Conservation (phyloP, 2,329 filamentous ascomycete genomes). For the Alternaria sp. region DNA sequence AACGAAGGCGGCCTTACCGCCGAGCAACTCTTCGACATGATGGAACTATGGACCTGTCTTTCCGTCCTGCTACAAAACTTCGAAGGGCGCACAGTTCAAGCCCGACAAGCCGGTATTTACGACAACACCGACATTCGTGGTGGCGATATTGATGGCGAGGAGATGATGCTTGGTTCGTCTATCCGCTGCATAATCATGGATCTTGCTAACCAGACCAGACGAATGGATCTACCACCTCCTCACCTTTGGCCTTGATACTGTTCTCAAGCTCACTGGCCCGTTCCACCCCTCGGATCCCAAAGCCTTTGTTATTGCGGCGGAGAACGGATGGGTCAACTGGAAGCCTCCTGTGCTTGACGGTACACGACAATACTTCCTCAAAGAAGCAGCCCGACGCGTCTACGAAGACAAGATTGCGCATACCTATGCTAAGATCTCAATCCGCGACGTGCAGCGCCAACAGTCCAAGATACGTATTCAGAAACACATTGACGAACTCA, state of each 20-base stretch:
- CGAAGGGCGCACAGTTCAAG: slow-evolving; percentile 61
- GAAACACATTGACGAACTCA: slow-evolving; percentile 52
- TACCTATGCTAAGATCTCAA: slow-evolving; percentile 40
- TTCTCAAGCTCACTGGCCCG: slow-evolving; percentile 58
- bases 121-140: slow-evolving; percentile 55
- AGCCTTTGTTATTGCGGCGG: slow-evolving; percentile 60
- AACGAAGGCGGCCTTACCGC: slow-evolving; percentile 62
- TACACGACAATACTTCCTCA: slow-evolving; percentile 63
- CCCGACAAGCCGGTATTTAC: slow-evolving; percentile 63
- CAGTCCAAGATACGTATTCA: slow-evolving; percentile 53
- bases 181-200: neutral
- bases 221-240: slow-evolving; percentile 68
- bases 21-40: slow-evolving; percentile 67
- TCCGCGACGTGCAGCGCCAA: slow-evolving; percentile 47
- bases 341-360: slow-evolving; percentile 52
- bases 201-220: slow-evolving; percentile 49
- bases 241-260: slow-evolving; percentile 63
- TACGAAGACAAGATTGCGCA: slow-evolving; percentile 61
- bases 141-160: slow-evolving; percentile 60
- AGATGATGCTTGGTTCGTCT: slow-evolving; percentile 58
- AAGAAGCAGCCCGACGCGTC: slow-evolving; percentile 64
- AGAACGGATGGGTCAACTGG: slow-evolving; percentile 65
- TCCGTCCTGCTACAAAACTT: slow-evolving; percentile 62
- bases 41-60: slow-evolving; percentile 68
- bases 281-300: slow-evolving; percentile 46